Conservation (phyloP, 2,329 filamentous ascomycete species). For the Arthrobotrys iridis region DNA sequence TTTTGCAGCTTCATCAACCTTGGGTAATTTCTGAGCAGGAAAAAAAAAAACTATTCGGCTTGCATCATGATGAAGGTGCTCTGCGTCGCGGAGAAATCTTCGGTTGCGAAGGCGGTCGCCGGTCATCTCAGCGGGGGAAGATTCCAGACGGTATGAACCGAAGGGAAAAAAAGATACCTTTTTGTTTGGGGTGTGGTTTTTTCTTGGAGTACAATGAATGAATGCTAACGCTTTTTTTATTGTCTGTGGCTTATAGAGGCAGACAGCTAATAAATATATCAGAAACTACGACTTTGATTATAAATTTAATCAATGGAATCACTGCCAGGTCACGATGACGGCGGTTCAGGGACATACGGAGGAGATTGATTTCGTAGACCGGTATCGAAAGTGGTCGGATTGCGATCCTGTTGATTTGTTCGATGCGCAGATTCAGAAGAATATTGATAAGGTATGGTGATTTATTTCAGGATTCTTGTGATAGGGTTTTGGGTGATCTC, state of each 20-base stretch:
- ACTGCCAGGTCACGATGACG: constrained; percentile 89
- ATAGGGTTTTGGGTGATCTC: too few relatives aligned
- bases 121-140: constrained; percentile 83
- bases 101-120: constrained; percentile 93
- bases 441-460: constrained; percentile 71
- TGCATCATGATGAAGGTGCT: constrained; percentile 65
- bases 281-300: constrained; percentile 96
- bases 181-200: not conserved
- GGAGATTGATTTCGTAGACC: constrained; percentile 76
- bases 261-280: constrained; percentile 78
- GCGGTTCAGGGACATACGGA: constrained; percentile 90
- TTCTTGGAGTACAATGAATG: not conserved
- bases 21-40: not conserved
- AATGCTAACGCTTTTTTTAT: not conserved
- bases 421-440: constrained; percentile 76
- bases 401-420: constrained; percentile 84
- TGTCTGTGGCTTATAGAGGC: constrained; percentile 67
- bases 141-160: constrained; percentile 72
- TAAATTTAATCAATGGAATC: constrained; percentile 84
- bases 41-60: not conserved
- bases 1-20: not conserved
- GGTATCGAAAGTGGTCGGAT: constrained; percentile 81
- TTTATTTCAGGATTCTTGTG: not conserved
- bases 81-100: constrained; percentile 87
- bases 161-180: not conserved